These are phyloP conservation scores for Euphrasia arctica DNA, from an alignment of 305 asterid genomes.

Conservation along the genomic window DNA sequence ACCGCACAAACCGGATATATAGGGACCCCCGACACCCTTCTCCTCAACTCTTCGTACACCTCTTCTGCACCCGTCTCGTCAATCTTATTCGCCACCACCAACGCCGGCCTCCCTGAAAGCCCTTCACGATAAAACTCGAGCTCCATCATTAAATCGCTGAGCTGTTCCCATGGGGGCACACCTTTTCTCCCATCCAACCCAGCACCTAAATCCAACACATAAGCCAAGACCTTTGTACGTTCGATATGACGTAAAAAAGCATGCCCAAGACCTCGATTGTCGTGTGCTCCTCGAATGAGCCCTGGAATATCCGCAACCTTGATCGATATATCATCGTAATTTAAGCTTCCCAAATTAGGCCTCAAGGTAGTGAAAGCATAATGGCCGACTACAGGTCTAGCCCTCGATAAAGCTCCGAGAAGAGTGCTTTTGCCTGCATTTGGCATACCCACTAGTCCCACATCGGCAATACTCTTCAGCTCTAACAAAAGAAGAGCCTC, in stretches of 20 bases:
- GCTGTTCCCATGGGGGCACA: constrained; percentile 86
- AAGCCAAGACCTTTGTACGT: constrained; percentile 81
- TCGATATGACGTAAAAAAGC: constrained; percentile 89
- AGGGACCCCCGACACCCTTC: constrained; percentile 55
- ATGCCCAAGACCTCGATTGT: constrained; percentile 91
- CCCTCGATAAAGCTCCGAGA: constrained; percentile 85
- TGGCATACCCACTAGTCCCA: constrained; percentile 96
- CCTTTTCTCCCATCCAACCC: constrained; percentile 65
- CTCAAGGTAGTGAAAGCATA: constrained; percentile 93
- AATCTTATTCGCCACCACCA: constrained; percentile 84
- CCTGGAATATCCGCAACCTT: constrained; percentile 96
- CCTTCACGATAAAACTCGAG: constrained; percentile 73
- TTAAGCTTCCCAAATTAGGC: constrained; percentile 81
- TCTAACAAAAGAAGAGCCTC: constrained; percentile 70
- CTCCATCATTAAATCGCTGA: constrained; percentile 68
- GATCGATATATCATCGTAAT: constrained; percentile 64
- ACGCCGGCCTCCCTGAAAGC: constrained; percentile 63
- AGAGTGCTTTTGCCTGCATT: constrained; percentile 97
- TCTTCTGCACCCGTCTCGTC: constrained; percentile 82
- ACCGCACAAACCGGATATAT: constrained; percentile 90
- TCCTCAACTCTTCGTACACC: constrained; percentile 60
- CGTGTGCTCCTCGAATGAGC: constrained; percentile 84
- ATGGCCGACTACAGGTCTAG: constrained; percentile 77
- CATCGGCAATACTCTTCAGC: constrained; percentile 90
- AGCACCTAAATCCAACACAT: constrained; percentile 77